Base-by-base conservation (phyloP, 345 rosid genomes). In the Iberis pinnata region DNA sequence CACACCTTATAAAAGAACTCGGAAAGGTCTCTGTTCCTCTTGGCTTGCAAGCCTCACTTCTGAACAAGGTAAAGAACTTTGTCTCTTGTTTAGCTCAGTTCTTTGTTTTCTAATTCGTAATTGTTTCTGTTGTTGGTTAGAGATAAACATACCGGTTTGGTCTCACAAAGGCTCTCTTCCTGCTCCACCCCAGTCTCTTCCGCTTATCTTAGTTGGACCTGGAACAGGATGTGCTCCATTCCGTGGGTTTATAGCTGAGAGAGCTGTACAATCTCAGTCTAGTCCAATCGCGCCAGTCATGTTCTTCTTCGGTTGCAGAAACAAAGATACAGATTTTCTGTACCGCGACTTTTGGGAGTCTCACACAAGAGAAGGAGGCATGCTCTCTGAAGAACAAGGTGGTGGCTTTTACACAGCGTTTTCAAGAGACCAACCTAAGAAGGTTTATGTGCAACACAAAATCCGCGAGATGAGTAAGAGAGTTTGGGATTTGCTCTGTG, bases 191-290 rank as follows among this genome's bases (percentile, higher is more conserved):
- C 76, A 78, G 44, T 78, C 81, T 4, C 71, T 74, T 56, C 98
- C 96, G 44, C 82, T 88, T 64, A 73, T 92, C 47, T 80, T 88
- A 22, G 46, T 88, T 10, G 98, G 95, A 53, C 96, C 98, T 0
- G 98, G 98, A 58, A 88, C 98, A 4, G 98, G 98, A 18, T 92
- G 96, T 70, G 98, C 98, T 6, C 96, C 98, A 9, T 92, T 92
- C 62, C 90, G 75, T 29, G 98, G 96, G 55, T 92, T 88, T 26
- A 24, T 92, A 3, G 96, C 81, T 41, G 96, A 88, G 72, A 83
- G 96, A 64, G 72, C 83, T 31, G 8, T 69, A 38, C 84, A 83
- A 61, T 75, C 82, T 47, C 52, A 24, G 24, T 69, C 71, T 16
- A 54, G 63, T 43, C 46, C 72, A 49, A 41, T 81, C 14, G 95